Evolutionary conservation across 495 filamentous ascomycete species (phyloP).

Genomic region (Talaromyces thailandensis): DNA sequence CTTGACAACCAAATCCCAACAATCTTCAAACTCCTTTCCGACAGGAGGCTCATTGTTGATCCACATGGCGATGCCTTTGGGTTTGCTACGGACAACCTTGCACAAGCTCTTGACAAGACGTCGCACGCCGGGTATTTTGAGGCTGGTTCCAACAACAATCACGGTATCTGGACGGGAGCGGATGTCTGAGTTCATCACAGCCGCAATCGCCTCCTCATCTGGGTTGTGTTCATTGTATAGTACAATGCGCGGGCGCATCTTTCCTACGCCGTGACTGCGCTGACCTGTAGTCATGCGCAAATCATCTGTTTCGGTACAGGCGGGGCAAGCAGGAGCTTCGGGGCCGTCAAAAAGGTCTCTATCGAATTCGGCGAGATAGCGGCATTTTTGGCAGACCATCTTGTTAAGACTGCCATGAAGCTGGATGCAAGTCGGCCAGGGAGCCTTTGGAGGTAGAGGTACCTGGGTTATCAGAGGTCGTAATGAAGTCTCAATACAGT

Average conservation of each 20-base stretch:
- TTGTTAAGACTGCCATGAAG: slow-evolving; percentile 89
- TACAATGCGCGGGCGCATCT: slow-evolving; percentile 85
- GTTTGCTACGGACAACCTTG: slow-evolving; percentile 61
- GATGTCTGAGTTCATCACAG: slow-evolving; percentile 76
- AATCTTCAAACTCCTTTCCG: slow-evolving; percentile 78
- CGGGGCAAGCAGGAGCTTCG: slow-evolving; percentile 69
- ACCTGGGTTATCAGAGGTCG: slow-evolving; percentile 68
- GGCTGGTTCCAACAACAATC: slow-evolving; percentile 87
- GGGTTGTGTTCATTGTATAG: slow-evolving; percentile 97
- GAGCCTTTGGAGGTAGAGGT: slow-evolving; percentile 66
- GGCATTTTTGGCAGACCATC: slow-evolving; percentile 94
- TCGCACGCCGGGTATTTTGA: slow-evolving; percentile 89
- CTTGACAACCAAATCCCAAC: slow-evolving; percentile 83
- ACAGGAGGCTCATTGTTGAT: slow-evolving; percentile 82
- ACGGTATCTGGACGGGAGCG: slow-evolving; percentile 80
- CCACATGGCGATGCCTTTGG: slow-evolving; percentile 89
- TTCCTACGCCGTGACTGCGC: slow-evolving; percentile 87
- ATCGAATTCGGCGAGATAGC: slow-evolving; percentile 65
- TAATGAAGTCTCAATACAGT: slow-evolving; percentile 84
- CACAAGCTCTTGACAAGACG: slow-evolving; percentile 89
- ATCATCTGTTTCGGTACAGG: slow-evolving; percentile 65
- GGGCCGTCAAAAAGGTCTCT: slow-evolving; percentile 75
- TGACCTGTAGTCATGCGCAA: slow-evolving; percentile 75
- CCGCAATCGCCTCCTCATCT: slow-evolving; percentile 90
- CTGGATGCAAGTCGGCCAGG: slow-evolving; percentile 90